phyloP scores from a whole-genome alignment of 225 moss, liverwort and hornwort species.

The Physcomitrium patens region DNA sequence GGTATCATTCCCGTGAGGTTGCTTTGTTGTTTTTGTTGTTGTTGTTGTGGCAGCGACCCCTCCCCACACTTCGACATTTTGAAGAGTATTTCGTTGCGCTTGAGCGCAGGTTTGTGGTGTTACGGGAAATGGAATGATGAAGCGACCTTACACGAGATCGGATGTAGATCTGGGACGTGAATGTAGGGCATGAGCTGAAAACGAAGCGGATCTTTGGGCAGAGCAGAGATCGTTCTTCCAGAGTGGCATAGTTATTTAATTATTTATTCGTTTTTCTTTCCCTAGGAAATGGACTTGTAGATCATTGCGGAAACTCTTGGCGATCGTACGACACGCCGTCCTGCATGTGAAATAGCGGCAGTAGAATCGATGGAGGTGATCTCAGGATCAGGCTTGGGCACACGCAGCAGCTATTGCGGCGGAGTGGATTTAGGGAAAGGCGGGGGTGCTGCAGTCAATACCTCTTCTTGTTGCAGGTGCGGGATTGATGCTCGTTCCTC shows the following conservation, averaged over 20 bases:
- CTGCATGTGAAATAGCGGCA: conserved; percentile 26
- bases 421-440: conserved; percentile 38
- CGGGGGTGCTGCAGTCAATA: background rate
- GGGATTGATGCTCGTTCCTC: conserved; percentile 28
- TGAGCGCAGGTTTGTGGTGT: no score
- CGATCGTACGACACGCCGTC: background rate
- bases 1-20: no score
- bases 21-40: no score
- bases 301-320: background rate
- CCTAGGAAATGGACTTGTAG: background rate
- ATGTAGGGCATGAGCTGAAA: background rate
- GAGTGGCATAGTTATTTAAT: background rate
- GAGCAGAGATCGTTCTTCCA: background rate
- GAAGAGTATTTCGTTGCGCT: no score
- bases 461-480: conserved; percentile 18
- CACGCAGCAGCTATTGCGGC: background rate
- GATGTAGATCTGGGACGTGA: conserved; percentile 8
- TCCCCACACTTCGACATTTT: no score
- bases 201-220: background rate
- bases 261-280: background rate
- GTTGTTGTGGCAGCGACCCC: no score
- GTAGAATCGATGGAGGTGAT: conserved; percentile 30
- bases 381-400: background rate
- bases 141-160: conserved; percentile 9
- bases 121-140: background rate